Conservation (phyloP, 345 rosid genomes). For the Passiflora organensis region DNA sequence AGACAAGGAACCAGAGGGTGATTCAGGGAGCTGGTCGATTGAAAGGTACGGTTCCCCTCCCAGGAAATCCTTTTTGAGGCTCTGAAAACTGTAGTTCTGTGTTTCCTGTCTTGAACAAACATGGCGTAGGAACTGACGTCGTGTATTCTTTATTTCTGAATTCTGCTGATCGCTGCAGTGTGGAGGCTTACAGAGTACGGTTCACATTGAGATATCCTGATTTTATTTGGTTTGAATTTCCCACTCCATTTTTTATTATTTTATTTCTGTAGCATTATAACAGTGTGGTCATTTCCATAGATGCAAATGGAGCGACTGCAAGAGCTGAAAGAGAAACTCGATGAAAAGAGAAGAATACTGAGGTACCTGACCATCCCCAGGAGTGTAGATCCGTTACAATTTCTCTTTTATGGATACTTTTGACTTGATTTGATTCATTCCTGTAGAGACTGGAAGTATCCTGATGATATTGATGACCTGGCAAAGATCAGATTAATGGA, state of each 20-base stretch:
- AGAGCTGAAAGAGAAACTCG: conserved; percentile 13
- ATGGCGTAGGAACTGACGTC: no score
- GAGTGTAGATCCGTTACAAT: neutral
- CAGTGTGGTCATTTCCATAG: neutral
- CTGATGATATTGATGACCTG: conserved; percentile 5
- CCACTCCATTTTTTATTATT: neutral
- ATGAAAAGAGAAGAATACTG: conserved; percentile 20
- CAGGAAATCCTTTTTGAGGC: no score
- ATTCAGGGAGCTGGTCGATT: neutral
- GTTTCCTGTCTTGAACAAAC: no score
- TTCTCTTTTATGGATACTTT: neutral
- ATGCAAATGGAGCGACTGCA: conserved; percentile 4
- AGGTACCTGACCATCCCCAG: conserved; percentile 2
- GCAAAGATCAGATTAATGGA: conserved; percentile 19
- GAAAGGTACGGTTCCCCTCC: conserved; percentile 5
- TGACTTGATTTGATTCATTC: neutral
- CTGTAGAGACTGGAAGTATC: conserved; percentile 33
- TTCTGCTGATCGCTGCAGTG: conserved; percentile 7
- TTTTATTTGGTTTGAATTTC: no score
- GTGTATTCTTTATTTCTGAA: neutral
- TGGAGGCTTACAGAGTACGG: conserved; percentile 12
- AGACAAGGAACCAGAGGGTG: neutral
- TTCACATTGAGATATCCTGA: no score
- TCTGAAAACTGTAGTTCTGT: no score
- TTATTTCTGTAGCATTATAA: neutral